Evolutionary conservation across 257 asterid genomes (phyloP), one percentile per base, ranked within the genome.

Genomic region (Leptodermis oblonga): DNA sequence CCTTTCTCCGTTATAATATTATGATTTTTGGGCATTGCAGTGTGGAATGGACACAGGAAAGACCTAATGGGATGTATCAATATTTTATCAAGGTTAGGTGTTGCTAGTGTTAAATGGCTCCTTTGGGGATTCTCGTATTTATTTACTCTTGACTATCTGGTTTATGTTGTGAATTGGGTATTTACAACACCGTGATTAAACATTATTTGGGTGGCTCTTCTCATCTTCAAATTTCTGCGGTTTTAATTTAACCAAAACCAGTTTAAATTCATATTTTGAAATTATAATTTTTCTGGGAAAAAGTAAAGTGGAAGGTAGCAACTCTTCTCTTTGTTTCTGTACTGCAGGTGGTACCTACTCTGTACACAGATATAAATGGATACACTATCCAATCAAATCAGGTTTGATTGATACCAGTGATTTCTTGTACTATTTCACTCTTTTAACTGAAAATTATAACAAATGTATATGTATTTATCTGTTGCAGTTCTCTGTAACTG

Each of bases 301-400:
- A 22, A 48, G 8, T 33, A 45, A 60, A 37, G 25, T 26, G 1
- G 10, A n/a, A 4, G 20, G n/a, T 45, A 45, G 18, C 7, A 36
- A 65, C 54, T 48, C 20, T 22, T 26, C 1, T 46, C 10, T 45
- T 60, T 76, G 67, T 46, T 56, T 78, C 54, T 76, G 48, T 72
- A 39, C 73, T 84, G 82, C 89, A 94, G 97, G 99, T 94, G 82
- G 97, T 94, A 71, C 96, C 99, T 74, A 94, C 99, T 56, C 89
- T 86, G 22, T 94, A 87, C 87, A 94, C 95, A 1, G 90, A 91
- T 83, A 87, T 86, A 62, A 78, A 78, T 22, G 97, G 92, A 36
- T 85, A 91, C 59, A 72, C 85, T 28, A 91, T 94, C 81, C 97
- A 87, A 73, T 82, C 99, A 74, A 94, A 94, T 79, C 99, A 94